Percentiles rank a stretch among this genome's conserved stretches.
Conservation (phyloP, 2,329 filamentous ascomycete species). For the Penicillium nordicum region DNA sequence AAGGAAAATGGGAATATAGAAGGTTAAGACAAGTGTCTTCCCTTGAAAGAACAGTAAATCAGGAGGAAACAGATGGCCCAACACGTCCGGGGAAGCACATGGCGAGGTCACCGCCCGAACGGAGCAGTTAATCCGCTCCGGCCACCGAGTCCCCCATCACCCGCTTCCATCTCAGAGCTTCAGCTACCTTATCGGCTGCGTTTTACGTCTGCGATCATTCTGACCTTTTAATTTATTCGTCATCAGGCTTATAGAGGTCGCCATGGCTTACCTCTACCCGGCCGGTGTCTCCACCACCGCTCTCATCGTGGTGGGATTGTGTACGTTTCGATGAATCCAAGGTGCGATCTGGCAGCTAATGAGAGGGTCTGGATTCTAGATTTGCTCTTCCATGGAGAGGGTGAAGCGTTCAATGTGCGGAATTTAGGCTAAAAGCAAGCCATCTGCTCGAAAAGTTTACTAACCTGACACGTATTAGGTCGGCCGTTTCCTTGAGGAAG, state of each 20-base stretch:
- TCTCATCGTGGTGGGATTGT: constrained; percentile 70
- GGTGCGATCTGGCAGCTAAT: constrained; percentile 20
- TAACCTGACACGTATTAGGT: constrained; percentile 53
- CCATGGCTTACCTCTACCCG: constrained; percentile 69
- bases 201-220: constrained; percentile 14
- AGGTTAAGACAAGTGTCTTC: not conserved
- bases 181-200: constrained; percentile 19
- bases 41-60: not conserved
- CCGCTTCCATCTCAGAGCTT: constrained; percentile 13
- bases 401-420: constrained; percentile 89
- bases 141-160: constrained; percentile 24
- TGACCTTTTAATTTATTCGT: constrained; percentile 21
- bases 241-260: constrained; percentile 27
- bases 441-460: not conserved
- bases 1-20: constrained; percentile 1
- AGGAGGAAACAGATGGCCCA: constrained; percentile 5
- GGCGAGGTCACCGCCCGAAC: constrained; percentile 18
- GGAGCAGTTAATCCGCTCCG: constrained; percentile 34
- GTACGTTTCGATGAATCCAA: constrained; percentile 52
- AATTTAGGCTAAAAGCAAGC: not conserved
- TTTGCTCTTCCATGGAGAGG: constrained; percentile 96
- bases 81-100: constrained; percentile 27
- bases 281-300: constrained; percentile 63
- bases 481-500: constrained; percentile 87
- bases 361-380: constrained; percentile 54